These are phyloP conservation scores for Cryptomeria japonica DNA, from an alignment of 75 land plant species.

Conservation along the genomic window DNA sequence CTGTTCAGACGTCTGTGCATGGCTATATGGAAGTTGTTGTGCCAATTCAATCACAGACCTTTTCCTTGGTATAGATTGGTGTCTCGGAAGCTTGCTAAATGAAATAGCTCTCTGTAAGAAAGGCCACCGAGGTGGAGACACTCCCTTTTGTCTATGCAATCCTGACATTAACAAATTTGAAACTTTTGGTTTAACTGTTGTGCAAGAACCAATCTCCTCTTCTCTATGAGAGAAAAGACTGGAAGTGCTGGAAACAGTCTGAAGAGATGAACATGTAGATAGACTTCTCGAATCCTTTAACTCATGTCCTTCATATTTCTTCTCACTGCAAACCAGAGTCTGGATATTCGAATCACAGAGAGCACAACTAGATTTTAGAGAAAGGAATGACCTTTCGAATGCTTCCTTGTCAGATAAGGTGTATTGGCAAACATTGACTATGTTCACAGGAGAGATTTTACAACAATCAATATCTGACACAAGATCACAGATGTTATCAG, in stretches of 20 bases:
- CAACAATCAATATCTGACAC: neutral
- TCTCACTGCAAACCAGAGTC: slow-evolving; percentile 5
- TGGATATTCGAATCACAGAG: neutral
- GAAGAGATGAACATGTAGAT: slow-evolving; percentile 1
- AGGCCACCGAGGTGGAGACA: slow-evolving; percentile 53
- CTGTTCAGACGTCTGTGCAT: slow-evolving; percentile 14
- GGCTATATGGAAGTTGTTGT: slow-evolving; percentile 55
- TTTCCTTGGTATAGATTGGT: slow-evolving; percentile 20
- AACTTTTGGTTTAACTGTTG: neutral
- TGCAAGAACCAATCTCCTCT: neutral
- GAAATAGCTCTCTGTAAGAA: slow-evolving; percentile 41
- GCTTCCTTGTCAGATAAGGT: neutral
- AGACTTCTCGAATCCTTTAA: neutral
- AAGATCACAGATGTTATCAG: neutral
- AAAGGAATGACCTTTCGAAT: neutral
- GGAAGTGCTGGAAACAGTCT: neutral
- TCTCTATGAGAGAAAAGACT: neutral
- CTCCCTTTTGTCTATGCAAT: neutral
- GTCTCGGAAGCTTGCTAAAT: slow-evolving; percentile 13
- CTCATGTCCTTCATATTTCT: neutral
- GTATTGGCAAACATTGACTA: slow-evolving; percentile 6
- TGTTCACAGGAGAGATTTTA: slow-evolving; percentile 7
- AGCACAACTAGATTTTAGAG: neutral
- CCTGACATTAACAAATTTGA: neutral
- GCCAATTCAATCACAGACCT: slow-evolving; percentile 84